Evolutionary conservation across 495 filamentous ascomycete genomes (phyloP).

Genomic region (Penicillium arizonense): DNA sequence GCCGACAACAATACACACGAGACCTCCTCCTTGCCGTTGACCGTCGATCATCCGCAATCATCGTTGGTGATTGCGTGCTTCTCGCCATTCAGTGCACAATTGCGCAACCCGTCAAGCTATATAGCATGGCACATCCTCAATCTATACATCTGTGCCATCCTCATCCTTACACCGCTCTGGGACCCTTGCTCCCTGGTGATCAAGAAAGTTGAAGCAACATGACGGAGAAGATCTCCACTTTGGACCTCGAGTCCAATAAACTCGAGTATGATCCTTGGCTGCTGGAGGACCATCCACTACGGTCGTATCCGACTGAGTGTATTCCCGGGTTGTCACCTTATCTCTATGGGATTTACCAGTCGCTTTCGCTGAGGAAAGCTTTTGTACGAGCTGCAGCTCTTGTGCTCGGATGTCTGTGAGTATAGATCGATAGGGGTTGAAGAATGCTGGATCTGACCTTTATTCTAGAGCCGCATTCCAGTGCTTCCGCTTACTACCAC

Average conservation of each 20-base stretch:
- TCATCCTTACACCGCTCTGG: background rate
- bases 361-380: slow-evolving; percentile 9
- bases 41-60: slow-evolving; percentile 18
- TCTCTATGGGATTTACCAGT: slow-evolving; percentile 6
- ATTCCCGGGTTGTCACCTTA: slow-evolving; percentile 25
- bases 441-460: background rate
- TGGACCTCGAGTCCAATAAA: slow-evolving; percentile 11
- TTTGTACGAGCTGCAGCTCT: slow-evolving; percentile 26
- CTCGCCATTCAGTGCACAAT: slow-evolving; percentile 13
- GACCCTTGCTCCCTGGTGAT: background rate
- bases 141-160: background rate
- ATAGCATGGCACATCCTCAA: slow-evolving; percentile 2
- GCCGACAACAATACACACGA: background rate
- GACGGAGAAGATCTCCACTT: background rate
- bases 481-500: slow-evolving; percentile 8
- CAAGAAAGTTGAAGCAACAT: background rate
- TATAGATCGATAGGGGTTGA: background rate
- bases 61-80: slow-evolving; percentile 25
- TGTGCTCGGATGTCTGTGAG: slow-evolving; percentile 34
- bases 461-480: slow-evolving; percentile 18
- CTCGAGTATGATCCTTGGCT: slow-evolving; percentile 35
- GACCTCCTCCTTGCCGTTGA: background rate
- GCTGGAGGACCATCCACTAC: slow-evolving; percentile 41
- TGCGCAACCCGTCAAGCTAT: slow-evolving; percentile 14
- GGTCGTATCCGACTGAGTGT: slow-evolving; percentile 37